Percentiles rank a stretch among this genome's conserved stretches.
phyloP scores from a whole-genome alignment of 805 yeast genomes.

The Yamadazyma sp. region DNA sequence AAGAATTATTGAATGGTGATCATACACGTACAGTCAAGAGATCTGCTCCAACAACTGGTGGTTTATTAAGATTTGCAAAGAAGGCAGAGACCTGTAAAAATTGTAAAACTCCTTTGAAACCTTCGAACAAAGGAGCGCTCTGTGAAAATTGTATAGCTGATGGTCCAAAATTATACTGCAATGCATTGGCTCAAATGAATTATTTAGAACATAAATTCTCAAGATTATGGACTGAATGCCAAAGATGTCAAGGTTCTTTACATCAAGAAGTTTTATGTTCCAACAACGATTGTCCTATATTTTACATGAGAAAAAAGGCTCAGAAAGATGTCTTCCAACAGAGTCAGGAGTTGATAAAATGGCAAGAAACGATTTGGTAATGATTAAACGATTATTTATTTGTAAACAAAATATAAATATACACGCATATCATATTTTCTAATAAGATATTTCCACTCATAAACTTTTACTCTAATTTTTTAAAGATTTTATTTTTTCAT shows the following conservation, averaged over 20 bases:
- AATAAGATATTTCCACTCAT: neutral
- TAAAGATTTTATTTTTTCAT: neutral
- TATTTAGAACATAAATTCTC: constrained; percentile 79
- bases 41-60: constrained; percentile 77
- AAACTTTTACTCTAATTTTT: neutral
- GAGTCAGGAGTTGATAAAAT: constrained; percentile 56
- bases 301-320: constrained; percentile 90
- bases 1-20: constrained; percentile 74
- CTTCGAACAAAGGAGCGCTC: constrained; percentile 61
- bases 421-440: neutral
- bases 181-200: constrained; percentile 75
- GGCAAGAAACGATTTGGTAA: constrained; percentile 61
- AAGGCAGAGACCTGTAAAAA: constrained; percentile 85
- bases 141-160: constrained; percentile 80
- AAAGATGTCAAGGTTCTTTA: constrained; percentile 92
- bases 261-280: constrained; percentile 96
- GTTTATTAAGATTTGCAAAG: constrained; percentile 86
- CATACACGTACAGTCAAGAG: constrained; percentile 78
- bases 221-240: constrained; percentile 96
- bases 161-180: constrained; percentile 78
- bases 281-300: constrained; percentile 94
- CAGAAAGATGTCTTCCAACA: constrained; percentile 68
- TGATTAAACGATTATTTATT: neutral
- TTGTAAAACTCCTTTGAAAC: constrained; percentile 76
- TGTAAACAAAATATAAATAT: neutral